Conservation (phyloP, 139 green algal species). For the Chlorella ohadii region DNA sequence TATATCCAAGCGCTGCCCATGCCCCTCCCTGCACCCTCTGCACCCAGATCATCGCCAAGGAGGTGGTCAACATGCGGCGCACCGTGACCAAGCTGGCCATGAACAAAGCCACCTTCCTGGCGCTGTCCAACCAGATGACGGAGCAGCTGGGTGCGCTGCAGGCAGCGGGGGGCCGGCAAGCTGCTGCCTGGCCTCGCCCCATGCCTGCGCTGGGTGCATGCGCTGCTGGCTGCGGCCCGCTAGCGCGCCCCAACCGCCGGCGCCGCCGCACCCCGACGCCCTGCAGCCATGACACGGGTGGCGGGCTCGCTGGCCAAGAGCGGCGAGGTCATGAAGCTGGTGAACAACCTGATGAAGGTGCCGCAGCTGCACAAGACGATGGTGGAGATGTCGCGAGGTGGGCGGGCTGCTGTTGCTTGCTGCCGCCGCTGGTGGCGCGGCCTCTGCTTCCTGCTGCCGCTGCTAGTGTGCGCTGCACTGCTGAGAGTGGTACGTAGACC, state of each 20-base stretch:
- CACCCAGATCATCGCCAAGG: constrained; percentile 75
- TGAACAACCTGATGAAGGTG: constrained; percentile 81
- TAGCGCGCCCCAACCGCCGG: neutral
- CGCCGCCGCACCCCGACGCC: neutral
- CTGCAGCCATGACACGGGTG: constrained; percentile 54
- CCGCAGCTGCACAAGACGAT: constrained; percentile 81
- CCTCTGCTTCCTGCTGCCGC: too few relatives aligned
- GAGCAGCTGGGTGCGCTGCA: constrained; percentile 75
- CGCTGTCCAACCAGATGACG: constrained; percentile 74
- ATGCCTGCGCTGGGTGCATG: too few relatives aligned
- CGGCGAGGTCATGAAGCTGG: constrained; percentile 83
- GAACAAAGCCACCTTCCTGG: constrained; percentile 89
- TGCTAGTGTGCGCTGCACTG: too few relatives aligned
- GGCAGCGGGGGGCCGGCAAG: too few relatives aligned
- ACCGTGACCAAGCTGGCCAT: constrained; percentile 69
- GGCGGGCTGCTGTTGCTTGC: neutral
- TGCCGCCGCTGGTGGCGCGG: too few relatives aligned
- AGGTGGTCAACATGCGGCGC: constrained; percentile 76
- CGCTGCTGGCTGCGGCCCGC: too few relatives aligned
- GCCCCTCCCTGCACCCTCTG: neutral
- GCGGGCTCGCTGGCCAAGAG: constrained; percentile 76
- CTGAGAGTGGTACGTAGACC: too few relatives aligned
- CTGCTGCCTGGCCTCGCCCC: too few relatives aligned
- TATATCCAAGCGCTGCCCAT: neutral
- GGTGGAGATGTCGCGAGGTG: constrained; percentile 85